Percentiles rank a stretch among this genome's conserved stretches.
Evolutionary conservation across 2,329 filamentous ascomycete genomes (phyloP).

Genomic region (Talaromyces rugulosus): DNA sequence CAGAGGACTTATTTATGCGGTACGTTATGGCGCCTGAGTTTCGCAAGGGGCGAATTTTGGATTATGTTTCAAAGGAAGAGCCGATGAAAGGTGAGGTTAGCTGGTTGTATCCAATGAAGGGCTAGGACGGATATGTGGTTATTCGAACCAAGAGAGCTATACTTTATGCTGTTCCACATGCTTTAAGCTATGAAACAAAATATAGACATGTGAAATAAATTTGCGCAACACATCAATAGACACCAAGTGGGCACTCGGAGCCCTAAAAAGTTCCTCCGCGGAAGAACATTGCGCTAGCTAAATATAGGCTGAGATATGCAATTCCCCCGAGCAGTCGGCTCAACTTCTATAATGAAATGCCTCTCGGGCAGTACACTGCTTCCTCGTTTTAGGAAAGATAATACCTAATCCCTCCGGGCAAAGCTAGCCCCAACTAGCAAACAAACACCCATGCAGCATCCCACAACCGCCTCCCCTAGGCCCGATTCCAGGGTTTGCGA

Average conservation of each 20-base stretch:
- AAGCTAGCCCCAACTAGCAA: background rate
- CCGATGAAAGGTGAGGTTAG: slow-evolving; percentile 12
- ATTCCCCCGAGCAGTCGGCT: background rate
- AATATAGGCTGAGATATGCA: background rate
- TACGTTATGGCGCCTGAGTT: slow-evolving; percentile 8
- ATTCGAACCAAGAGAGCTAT: background rate
- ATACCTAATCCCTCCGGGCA: background rate
- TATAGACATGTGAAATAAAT: background rate
- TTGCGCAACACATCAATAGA: no score
- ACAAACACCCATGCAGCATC: background rate
- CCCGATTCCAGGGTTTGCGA: slow-evolving; percentile 12
- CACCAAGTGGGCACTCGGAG: no score
- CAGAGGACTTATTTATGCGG: slow-evolving; percentile 8
- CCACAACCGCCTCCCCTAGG: background rate
- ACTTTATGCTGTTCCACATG: background rate
- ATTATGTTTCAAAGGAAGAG: slow-evolving; percentile 11
- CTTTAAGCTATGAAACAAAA: background rate
- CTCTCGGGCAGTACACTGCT: background rate
- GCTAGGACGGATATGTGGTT: background rate
- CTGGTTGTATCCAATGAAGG: slow-evolving; percentile 12
- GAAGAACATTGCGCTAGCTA: background rate
- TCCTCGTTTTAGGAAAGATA: background rate
- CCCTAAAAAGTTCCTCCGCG: background rate
- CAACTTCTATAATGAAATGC: background rate
- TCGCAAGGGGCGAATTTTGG: slow-evolving; percentile 11